Conservation (phyloP, 306 rosid genomes). For the Castanopsis chinensis region DNA sequence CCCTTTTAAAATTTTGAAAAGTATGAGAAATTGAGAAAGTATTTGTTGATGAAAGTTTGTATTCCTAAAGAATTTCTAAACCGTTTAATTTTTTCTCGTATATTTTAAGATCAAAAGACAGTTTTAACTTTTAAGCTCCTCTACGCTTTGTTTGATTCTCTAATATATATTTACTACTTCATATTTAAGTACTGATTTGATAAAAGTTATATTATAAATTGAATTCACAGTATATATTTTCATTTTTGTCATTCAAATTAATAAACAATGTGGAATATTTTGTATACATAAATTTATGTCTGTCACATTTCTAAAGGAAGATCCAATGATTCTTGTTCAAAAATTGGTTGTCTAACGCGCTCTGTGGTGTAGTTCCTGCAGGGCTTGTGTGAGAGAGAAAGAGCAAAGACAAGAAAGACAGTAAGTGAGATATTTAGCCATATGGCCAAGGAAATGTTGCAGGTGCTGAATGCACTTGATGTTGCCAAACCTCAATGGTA, state of each 20-base stretch:
- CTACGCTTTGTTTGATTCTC: too few relatives aligned
- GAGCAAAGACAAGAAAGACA: neutral
- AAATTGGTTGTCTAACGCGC: neutral
- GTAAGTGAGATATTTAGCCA: neutral
- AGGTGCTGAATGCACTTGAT: conserved; percentile 39
- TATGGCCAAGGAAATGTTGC: conserved; percentile 36
- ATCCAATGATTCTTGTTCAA: neutral
- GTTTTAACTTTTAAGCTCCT: too few relatives aligned
- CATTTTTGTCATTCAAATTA: neutral
- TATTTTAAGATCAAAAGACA: too few relatives aligned
- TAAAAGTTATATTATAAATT: neutral
- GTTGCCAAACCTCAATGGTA: conserved; percentile 37
- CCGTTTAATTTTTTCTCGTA: neutral
- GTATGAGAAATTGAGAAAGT: neutral
- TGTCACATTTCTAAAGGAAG: neutral
- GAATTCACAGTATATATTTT: neutral
- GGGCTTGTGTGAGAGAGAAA: neutral
- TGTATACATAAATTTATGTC: neutral
- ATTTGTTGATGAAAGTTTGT: neutral
- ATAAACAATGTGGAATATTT: neutral
- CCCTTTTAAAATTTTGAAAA: neutral
- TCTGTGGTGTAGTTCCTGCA: neutral
- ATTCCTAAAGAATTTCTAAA: neutral
- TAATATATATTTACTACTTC: neutral
- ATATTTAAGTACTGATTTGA: neutral